phyloP scores from a whole-genome alignment of 176 grass and related monocot species.

The Raddia guianensis region DNA sequence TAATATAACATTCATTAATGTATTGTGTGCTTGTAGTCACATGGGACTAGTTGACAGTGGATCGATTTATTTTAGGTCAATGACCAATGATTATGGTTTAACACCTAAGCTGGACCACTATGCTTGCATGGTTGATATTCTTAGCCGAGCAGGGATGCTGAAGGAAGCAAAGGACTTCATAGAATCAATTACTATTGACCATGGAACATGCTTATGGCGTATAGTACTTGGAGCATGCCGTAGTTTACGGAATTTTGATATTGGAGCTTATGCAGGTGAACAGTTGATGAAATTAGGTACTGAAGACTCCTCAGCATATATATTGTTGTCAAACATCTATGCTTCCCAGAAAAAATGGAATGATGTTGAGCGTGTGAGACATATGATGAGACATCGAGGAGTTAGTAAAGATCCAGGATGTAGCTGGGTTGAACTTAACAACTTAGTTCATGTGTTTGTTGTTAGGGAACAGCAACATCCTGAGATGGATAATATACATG shows the following conservation, averaged over 20 bases:
- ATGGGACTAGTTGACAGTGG: slow-evolving; percentile 78
- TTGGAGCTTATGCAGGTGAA: slow-evolving; percentile 77
- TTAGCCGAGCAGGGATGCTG: slow-evolving; percentile 63
- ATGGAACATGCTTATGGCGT: slow-evolving; percentile 75
- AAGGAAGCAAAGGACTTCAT: slow-evolving; percentile 74
- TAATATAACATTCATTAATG: slow-evolving; percentile 77
- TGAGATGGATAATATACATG: slow-evolving; percentile 54
- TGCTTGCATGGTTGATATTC: slow-evolving; percentile 83
- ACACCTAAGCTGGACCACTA: slow-evolving; percentile 69
- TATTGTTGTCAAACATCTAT: slow-evolving; percentile 81
- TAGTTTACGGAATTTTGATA: slow-evolving; percentile 47
- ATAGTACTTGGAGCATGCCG: slow-evolving; percentile 75
- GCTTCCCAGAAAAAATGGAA: slow-evolving; percentile 60
- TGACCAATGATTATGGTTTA: slow-evolving; percentile 62
- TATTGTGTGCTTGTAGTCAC: slow-evolving; percentile 72
- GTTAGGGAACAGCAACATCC: slow-evolving; percentile 66
- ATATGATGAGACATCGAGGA: slow-evolving; percentile 65
- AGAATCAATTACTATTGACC: slow-evolving; percentile 64
- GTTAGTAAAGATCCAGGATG: slow-evolving; percentile 74
- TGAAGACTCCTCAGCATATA: slow-evolving; percentile 67
- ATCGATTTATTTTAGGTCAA: slow-evolving; percentile 72
- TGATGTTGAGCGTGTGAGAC: slow-evolving; percentile 70
- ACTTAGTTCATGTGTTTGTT: slow-evolving; percentile 75
- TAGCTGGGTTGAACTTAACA: slow-evolving; percentile 77
- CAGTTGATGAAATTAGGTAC: slow-evolving; percentile 56